Percentiles rank a stretch among this genome's conserved stretches.
Conservation (phyloP, 2,329 filamentous ascomycete species). For the Sarocladiaceae sp. region DNA sequence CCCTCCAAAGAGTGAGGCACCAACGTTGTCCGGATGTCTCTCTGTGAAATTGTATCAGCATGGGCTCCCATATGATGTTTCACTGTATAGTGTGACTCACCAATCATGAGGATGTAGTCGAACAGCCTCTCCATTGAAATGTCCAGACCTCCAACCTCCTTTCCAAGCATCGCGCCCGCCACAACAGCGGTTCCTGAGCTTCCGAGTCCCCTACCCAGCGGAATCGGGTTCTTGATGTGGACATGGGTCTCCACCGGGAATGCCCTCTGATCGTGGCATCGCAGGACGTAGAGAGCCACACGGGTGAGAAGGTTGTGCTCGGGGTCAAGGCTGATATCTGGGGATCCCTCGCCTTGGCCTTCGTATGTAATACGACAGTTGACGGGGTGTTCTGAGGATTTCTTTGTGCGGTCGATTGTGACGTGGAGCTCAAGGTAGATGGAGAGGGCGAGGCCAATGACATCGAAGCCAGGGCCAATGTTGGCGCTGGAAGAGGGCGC, state of each 20-base stretch:
- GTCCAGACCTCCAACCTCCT: constrained; percentile 75
- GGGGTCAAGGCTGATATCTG: constrained; percentile 74
- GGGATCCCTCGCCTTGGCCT: constrained; percentile 64
- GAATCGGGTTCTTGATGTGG: constrained; percentile 93
- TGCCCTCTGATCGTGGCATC: constrained; percentile 78
- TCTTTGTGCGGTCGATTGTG: constrained; percentile 58
- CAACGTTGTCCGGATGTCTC: constrained; percentile 89
- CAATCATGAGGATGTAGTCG: constrained; percentile 97
- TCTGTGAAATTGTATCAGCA: constrained; percentile 37
- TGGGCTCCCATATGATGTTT: constrained; percentile 8
- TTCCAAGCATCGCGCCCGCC: constrained; percentile 41
- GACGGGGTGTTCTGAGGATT: constrained; percentile 53
- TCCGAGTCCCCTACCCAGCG: constrained; percentile 85
- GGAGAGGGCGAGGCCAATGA: constrained; percentile 89
- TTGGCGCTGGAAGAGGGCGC: constrained; percentile 95
- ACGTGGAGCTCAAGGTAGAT: constrained; percentile 89
- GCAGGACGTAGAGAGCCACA: constrained; percentile 87
- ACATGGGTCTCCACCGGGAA: constrained; percentile 86
- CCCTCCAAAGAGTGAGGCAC: constrained; percentile 88
- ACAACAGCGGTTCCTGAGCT: constrained; percentile 54
- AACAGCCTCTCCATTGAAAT: constrained; percentile 77
- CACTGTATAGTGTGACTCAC: constrained; percentile 35
- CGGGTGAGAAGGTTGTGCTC: constrained; percentile 89
- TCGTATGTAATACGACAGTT: constrained; percentile 92
- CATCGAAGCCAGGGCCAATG: constrained; percentile 96